phyloP scores from a whole-genome alignment of 1,139 yeast species.

The Candida tropicalis region DNA sequence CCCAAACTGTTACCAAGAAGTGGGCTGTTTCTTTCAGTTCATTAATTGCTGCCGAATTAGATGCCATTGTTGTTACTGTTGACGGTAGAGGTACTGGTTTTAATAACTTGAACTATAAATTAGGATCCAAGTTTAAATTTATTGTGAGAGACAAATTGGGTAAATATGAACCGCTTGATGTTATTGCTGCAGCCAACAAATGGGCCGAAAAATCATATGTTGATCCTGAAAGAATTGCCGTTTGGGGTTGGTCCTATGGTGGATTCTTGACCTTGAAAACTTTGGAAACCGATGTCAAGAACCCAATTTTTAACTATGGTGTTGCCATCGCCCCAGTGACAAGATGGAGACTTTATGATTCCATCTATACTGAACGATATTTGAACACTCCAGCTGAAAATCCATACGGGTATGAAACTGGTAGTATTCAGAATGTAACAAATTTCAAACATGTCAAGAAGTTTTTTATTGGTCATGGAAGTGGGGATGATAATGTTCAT shows the following conservation, averaged over 20 bases:
- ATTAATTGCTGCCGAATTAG: slow-evolving; percentile 66
- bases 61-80: slow-evolving; percentile 75
- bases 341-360: slow-evolving; percentile 73
- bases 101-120: slow-evolving; percentile 41
- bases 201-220: slow-evolving; percentile 61
- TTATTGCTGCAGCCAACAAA: slow-evolving; percentile 64
- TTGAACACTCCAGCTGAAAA: slow-evolving; percentile 72
- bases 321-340: slow-evolving; percentile 84
- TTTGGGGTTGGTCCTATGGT: slow-evolving; percentile 89
- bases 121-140: slow-evolving; percentile 56
- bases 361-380: slow-evolving; percentile 78
- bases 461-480: slow-evolving; percentile 74
- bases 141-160: slow-evolving; percentile 69
- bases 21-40: slow-evolving; percentile 62
- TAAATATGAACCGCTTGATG: slow-evolving; percentile 68
- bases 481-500: slow-evolving; percentile 84
- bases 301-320: slow-evolving; percentile 64
- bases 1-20: slow-evolving; percentile 61
- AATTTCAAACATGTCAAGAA: slow-evolving; percentile 53
- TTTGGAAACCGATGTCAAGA: slow-evolving; percentile 62
- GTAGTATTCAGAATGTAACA: slow-evolving; percentile 55
- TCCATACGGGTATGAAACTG: slow-evolving; percentile 53
- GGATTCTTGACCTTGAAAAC: slow-evolving; percentile 78
- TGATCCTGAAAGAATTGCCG: slow-evolving; percentile 60
- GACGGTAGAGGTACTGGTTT: slow-evolving; percentile 86